Evolutionary conservation across 1,284 basidiomycete species (phyloP).

Genomic region (Pisolithus thermaeus): DNA sequence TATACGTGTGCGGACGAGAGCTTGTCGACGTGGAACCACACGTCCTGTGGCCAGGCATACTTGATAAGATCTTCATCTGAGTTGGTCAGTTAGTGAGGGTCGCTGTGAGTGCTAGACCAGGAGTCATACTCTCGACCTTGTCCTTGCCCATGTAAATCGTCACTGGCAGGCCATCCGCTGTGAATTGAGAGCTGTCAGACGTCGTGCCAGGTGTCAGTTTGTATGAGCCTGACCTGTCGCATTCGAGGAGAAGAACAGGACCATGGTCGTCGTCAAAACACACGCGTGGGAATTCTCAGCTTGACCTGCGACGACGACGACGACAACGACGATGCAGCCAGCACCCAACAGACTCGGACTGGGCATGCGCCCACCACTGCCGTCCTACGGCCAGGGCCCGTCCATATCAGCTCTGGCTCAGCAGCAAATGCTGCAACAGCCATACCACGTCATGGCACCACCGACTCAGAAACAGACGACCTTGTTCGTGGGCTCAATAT

Average conservation of each 20-base stretch:
- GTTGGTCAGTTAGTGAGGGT: constrained; percentile 10
- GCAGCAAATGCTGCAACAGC: constrained; percentile 59
- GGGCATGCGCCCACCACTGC: constrained; percentile 77
- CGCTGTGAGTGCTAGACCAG: constrained; percentile 1
- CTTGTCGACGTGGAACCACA: constrained; percentile 87
- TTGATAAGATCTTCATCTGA: constrained; percentile 91
- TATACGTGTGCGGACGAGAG: constrained; percentile 95
- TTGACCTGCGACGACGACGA: not conserved
- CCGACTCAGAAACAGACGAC: constrained; percentile 57
- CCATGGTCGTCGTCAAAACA: constrained; percentile 36
- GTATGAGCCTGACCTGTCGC: constrained; percentile 33
- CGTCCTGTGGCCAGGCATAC: constrained; percentile 80
- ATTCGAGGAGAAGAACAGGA: constrained; percentile 62
- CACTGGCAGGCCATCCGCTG: constrained; percentile 59
- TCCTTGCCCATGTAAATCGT: constrained; percentile 93
- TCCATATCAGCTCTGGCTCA: constrained; percentile 82
- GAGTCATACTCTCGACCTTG: constrained; percentile 84
- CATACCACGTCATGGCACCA: constrained; percentile 44
- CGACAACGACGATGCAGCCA: constrained; percentile 50
- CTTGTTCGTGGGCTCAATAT: constrained; percentile 93
- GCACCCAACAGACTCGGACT: constrained; percentile 70
- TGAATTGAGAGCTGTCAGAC: no score
- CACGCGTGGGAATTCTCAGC: not conserved
- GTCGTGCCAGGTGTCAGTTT: no score
- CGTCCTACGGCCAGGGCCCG: constrained; percentile 80